Percentiles rank a stretch among this genome's conserved stretches.
Evolutionary conservation across 768 basidiomycete species (phyloP).

Genomic region (Rhizopogon vesiculosus): DNA sequence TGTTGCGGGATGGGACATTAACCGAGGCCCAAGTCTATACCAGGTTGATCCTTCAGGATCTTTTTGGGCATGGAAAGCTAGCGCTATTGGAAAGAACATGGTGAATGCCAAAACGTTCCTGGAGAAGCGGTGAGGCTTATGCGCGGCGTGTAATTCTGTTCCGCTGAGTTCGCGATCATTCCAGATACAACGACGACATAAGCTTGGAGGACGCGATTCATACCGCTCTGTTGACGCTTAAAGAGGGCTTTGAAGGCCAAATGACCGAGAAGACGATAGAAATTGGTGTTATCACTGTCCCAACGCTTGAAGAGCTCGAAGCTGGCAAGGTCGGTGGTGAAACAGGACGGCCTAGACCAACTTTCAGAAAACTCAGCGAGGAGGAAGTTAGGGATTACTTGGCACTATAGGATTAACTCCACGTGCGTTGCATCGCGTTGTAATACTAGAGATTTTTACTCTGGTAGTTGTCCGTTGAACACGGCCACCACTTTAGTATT

Average conservation of each 20-base stretch:
- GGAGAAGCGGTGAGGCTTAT: conserved; percentile 81
- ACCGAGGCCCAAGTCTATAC: conserved; percentile 94
- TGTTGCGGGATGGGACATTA: conserved; percentile 94
- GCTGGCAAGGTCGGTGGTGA: conserved; percentile 65
- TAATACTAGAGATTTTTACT: conserved; percentile 3
- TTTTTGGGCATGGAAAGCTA: conserved; percentile 99
- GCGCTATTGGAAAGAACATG: conserved; percentile 99
- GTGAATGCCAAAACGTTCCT: conserved; percentile 99
- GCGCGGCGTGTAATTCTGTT: conserved; percentile 16
- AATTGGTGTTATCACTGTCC: conserved; percentile 93
- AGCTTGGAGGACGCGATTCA: conserved; percentile 98
- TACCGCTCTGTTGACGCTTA: conserved; percentile 93
- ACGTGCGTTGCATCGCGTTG: conserved; percentile 20
- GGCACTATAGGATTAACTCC: conserved; percentile 53
- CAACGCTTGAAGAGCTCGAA: conserved; percentile 53
- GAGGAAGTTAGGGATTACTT: conserved; percentile 97
- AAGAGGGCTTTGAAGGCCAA: conserved; percentile 99
- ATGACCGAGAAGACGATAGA: conserved; percentile 99
- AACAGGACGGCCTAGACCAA: conserved; percentile 72
- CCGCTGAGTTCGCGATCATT: conserved; percentile 15
- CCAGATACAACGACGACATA: conserved; percentile 97
- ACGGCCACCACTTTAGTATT: not conserved
- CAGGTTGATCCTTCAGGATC: conserved; percentile 99
- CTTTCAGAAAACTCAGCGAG: conserved; percentile 93
- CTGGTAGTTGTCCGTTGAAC: not conserved